Base-by-base conservation (phyloP, 2,329 filamentous ascomycete species). In the Claviceps sorghi region DNA sequence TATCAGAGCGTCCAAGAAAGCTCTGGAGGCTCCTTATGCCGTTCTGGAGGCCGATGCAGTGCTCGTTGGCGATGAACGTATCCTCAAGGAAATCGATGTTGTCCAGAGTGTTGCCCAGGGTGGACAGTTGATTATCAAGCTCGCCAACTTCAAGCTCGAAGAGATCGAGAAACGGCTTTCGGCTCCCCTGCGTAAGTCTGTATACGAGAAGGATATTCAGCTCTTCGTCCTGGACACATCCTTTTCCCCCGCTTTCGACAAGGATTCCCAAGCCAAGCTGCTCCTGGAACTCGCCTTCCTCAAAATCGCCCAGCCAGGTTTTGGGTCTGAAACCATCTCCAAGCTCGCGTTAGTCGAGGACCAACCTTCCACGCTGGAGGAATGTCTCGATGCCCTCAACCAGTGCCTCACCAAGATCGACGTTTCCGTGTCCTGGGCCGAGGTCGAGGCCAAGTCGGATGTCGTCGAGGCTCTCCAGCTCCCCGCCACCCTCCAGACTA, bases 111-210 rank as follows among this genome's bases (percentile, higher is more conserved):
- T 91, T 56, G 88, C 86, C 69, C 61, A 77, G 42, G 80, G 80
- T 51, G 86, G 85, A 52, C 84, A 82, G 57, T 68, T 96, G 45
- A 77, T 96, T 52, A 63, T 96, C 43, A 86, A 83, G 62, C 76
- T 93, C 26, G 77, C 87, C 30, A 83, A 82, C 59, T 80, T 88
- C 66, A 95, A 95, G 71, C 80, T 88, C 50, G 91, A 94, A 45
- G 89, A 96, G 38, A 67, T 90, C 7, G 91, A 97, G 72, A 95
- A 94, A 78, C 83, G 86, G 60, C 73, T 98, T 6, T 80, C 88
- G 2, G 74, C 76, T 40, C 66, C 73, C 47, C 79, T 93, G 57
- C 83, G 86, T 63, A 88, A 86, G 68, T 74, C 77, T 15, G 69
- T 96, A 49, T 79, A 81, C 51, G 75, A 81, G 61, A 88, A 86